Evolutionary conservation across 257 asterid genomes (phyloP), one percentile per base, ranked within the genome.

Genomic region (Fraxinus cuspidata): DNA sequence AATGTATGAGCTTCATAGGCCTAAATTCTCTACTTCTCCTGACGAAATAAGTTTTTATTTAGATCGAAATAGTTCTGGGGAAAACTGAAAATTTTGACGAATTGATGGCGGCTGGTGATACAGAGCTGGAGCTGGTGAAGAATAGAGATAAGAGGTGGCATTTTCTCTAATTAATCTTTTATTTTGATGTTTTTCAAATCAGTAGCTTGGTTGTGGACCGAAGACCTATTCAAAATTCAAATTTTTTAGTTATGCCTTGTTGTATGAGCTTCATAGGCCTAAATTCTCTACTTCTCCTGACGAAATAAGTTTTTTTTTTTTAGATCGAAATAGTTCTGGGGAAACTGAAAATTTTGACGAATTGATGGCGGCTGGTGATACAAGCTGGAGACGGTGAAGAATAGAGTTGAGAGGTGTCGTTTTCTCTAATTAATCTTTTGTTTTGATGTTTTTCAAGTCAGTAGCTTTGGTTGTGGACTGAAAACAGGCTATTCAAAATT

Each of bases 31-130:
- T 23, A 29, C 6, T 32, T 63, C 5, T 13, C 8, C 64, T 44
- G 28, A 16, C 53, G 44, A 40, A n/a, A 15, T 35, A 1, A 28
- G 35, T 71, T 16, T 35, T 49, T 40, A 44, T 19, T 40, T 60
- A 81, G 85, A 81, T 84, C 76, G 87, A 84, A 77, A 79, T 84
- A 38, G 74, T 84, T 64, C 80, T 84, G 79, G 87, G 81, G n/a
- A 84, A 81, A 76, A 81, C 81, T 0, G 83, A 84, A 27, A 84
- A 84, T n/a, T 84, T 84, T 72, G 87, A 84, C 68, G 83, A 84
- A 66, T 31, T 84, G 53, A 84, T 84, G 85, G 85, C 76, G 5
- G 85, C 83, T 4, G 85, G 83, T 34, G 81, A 83, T 7, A 85
- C 78, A 84, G 75, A 58, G 74, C 78, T 16, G 82, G 79, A 63